Conservation (phyloP, 352 stramenopile genomes). For the Phytophthora litchii region DNA sequence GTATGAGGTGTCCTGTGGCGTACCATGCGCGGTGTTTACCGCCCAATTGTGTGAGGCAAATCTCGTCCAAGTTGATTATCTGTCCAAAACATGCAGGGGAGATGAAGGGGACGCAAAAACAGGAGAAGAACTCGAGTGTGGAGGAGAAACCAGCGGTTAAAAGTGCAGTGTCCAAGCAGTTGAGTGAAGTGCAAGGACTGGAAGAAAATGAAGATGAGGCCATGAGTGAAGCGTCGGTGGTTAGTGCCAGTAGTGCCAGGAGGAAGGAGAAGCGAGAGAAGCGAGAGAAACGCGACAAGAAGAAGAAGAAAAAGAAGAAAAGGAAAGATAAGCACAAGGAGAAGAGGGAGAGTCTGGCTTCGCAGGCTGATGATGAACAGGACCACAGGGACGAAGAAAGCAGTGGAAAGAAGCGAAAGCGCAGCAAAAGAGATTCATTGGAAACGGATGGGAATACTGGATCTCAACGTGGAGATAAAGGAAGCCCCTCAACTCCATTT, state of each 20-base stretch:
- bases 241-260: constrained; percentile 40
- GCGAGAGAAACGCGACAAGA: constrained; percentile 60
- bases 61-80: constrained; percentile 78
- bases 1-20: constrained; percentile 77
- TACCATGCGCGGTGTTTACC: constrained; percentile 85
- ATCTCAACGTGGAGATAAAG: constrained; percentile 8
- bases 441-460: constrained; percentile 10
- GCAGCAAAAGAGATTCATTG: constrained; percentile 31
- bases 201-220: constrained; percentile 39
- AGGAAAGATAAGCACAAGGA: constrained; percentile 51
- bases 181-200: constrained; percentile 17
- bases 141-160: constrained; percentile 9
- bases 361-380: constrained; percentile 25
- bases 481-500: constrained; percentile 12
- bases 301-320: constrained; percentile 53
- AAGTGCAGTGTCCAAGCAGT: background rate
- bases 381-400: constrained; percentile 24
- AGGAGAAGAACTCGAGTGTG: background rate
- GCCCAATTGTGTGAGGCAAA: constrained; percentile 47
- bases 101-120: background rate
- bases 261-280: constrained; percentile 65
- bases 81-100: constrained; percentile 58
- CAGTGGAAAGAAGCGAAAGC: constrained; percentile 31
- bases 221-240: constrained; percentile 46
- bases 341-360: constrained; percentile 34